A percentile compares a stretch with the other conserved stretches of the same genome.
Conservation (phyloP, 805 yeast genomes). For the Ogataea paradorogensis region DNA sequence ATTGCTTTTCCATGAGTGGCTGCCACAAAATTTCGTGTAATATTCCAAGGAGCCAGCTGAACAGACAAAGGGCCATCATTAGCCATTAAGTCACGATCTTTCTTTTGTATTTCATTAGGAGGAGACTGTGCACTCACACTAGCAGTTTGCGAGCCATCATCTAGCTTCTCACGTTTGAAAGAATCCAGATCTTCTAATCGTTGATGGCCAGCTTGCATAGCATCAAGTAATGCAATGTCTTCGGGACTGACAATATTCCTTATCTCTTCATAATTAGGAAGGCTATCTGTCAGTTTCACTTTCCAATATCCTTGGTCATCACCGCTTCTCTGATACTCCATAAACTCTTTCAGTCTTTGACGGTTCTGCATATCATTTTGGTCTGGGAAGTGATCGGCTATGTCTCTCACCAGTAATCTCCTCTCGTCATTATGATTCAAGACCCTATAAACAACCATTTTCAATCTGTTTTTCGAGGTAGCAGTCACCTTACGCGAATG, state of each 20-base stretch:
- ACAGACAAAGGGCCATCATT: slow-evolving; percentile 68
- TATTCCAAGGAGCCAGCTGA: slow-evolving; percentile 90
- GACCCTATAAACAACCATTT: slow-evolving; percentile 89
- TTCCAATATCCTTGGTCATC: slow-evolving; percentile 96
- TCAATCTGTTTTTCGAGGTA: slow-evolving; percentile 83
- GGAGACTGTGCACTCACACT: slow-evolving; percentile 5
- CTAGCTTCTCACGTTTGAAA: slow-evolving; percentile 40
- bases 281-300: slow-evolving; percentile 60
- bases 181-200: slow-evolving; percentile 75
- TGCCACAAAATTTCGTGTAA: slow-evolving; percentile 84
- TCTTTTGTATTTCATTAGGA: slow-evolving; percentile 12
- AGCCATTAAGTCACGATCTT: slow-evolving; percentile 33
- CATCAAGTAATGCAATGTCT: slow-evolving; percentile 79
- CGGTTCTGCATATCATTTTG: slow-evolving; percentile 97
- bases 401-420: slow-evolving; percentile 80
- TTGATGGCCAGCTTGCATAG: slow-evolving; percentile 94
- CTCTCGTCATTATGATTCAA: slow-evolving; percentile 71
- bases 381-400: slow-evolving; percentile 90
- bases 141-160: slow-evolving; percentile 15
- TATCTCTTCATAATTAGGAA: slow-evolving; percentile 74
- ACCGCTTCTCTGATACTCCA: slow-evolving; percentile 95
- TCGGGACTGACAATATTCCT: slow-evolving; percentile 89
- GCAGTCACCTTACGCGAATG: slow-evolving; percentile 95
- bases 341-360: slow-evolving; percentile 91
- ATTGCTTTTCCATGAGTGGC: slow-evolving; percentile 97